A percentile compares a stretch with the other conserved stretches of the same genome.
Conservation (phyloP, 2,329 filamentous ascomycete genomes). For the Coleophoma eucalyptorum region DNA sequence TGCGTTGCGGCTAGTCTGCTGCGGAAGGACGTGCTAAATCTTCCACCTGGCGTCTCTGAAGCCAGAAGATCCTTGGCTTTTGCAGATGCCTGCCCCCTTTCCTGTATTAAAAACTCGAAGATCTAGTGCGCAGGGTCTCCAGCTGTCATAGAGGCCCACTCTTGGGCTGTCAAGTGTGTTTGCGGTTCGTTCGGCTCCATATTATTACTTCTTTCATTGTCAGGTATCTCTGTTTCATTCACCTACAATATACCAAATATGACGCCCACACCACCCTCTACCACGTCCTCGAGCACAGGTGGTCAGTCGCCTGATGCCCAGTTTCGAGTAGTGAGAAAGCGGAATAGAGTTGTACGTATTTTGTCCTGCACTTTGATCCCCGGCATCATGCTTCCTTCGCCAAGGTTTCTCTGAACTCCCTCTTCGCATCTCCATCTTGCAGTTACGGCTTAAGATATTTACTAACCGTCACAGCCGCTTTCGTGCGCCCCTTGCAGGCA, state of each 20-base stretch:
- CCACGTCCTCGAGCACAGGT: slow-evolving; percentile 69
- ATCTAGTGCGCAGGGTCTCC: slow-evolving; percentile 2
- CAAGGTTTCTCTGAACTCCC: no score
- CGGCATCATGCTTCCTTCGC: no score
- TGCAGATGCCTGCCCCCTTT: neutral
- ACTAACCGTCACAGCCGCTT: slow-evolving; percentile 47
- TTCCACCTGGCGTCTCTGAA: slow-evolving; percentile 2
- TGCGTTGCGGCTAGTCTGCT: slow-evolving; percentile 11
- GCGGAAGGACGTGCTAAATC: slow-evolving; percentile 8
- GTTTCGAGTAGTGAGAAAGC: slow-evolving; percentile 83
- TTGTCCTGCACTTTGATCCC: no score
- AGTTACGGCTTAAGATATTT: no score
- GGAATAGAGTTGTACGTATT: slow-evolving; percentile 64
- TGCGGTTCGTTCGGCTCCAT: neutral
- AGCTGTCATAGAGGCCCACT: slow-evolving; percentile 11
- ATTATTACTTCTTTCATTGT: neutral
- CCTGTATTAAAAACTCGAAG: slow-evolving; percentile 10
- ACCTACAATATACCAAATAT: slow-evolving; percentile 37
- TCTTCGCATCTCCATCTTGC: no score
- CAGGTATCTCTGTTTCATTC: neutral
- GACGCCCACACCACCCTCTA: slow-evolving; percentile 76
- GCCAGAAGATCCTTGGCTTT: slow-evolving; percentile 12
- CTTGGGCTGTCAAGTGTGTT: slow-evolving; percentile 7
- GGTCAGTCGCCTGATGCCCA: slow-evolving; percentile 80
- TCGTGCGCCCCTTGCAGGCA: slow-evolving; percentile 90